phyloP scores from a whole-genome alignment of 169 alveolate species.

The Plasmodium vivax region DNA sequence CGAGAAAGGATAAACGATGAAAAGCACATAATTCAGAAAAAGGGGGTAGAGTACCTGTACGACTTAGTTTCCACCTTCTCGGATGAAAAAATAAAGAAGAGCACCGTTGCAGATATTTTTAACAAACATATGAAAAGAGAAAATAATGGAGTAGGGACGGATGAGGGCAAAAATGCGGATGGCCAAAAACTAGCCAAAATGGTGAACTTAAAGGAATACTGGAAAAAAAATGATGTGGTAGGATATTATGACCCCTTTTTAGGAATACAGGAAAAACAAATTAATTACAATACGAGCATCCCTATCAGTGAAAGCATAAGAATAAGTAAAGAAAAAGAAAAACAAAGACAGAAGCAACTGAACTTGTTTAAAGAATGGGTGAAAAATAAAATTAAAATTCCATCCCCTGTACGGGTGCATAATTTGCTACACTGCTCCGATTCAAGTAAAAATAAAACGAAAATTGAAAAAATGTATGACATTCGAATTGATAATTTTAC shows the following conservation, averaged over 20 bases:
- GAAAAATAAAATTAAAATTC: constrained; percentile 86
- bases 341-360: constrained; percentile 82
- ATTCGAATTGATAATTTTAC: constrained; percentile 88
- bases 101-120: constrained; percentile 24
- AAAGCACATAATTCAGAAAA: constrained; percentile 20
- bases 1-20: constrained; percentile 69
- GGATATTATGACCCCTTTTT: constrained; percentile 76
- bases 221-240: constrained; percentile 50
- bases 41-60: constrained; percentile 62
- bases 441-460: constrained; percentile 58
- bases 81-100: constrained; percentile 62
- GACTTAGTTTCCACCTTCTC: constrained; percentile 42
- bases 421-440: constrained; percentile 71
- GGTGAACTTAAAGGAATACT: constrained; percentile 51
- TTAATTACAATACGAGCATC: constrained; percentile 77
- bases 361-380: constrained; percentile 87
- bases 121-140: constrained; percentile 32
- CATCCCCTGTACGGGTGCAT: constrained; percentile 85
- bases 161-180: constrained; percentile 7
- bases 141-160: constrained; percentile 9
- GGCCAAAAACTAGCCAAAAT: constrained; percentile 20
- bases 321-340: constrained; percentile 79
- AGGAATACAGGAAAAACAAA: constrained; percentile 78
- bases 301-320: constrained; percentile 79
- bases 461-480: constrained; percentile 83